These are phyloP conservation scores for Claviceps maximensis DNA, from an alignment of 2,329 filamentous ascomycete genomes.

Conservation along the genomic window DNA sequence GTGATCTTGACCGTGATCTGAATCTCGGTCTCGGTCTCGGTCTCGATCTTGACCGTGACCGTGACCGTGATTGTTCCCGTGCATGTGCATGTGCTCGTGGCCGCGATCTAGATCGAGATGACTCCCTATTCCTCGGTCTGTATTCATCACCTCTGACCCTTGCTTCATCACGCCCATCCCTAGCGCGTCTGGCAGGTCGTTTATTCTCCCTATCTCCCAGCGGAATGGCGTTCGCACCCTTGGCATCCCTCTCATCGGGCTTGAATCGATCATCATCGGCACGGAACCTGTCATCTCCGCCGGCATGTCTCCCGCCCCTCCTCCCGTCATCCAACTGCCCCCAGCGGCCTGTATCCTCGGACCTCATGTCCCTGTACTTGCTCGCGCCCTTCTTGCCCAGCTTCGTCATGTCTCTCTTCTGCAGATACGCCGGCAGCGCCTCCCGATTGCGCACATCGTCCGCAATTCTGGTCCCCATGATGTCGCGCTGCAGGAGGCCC, in stretches of 20 bases:
- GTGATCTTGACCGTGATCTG: slow-evolving; percentile 27
- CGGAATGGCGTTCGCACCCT: slow-evolving; percentile 58
- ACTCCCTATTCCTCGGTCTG: neutral
- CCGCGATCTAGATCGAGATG: slow-evolving; percentile 5
- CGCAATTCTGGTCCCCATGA: slow-evolving; percentile 72
- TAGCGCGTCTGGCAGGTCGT: slow-evolving; percentile 17
- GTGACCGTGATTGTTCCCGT: slow-evolving; percentile 16
- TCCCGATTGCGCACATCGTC: slow-evolving; percentile 78
- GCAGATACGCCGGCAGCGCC: slow-evolving; percentile 77
- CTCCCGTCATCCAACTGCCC: slow-evolving; percentile 46
- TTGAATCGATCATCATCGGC: slow-evolving; percentile 43
- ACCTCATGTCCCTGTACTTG: slow-evolving; percentile 76
- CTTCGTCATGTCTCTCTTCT: slow-evolving; percentile 87
- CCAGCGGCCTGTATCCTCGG: slow-evolving; percentile 85
- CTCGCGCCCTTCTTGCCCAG: slow-evolving; percentile 84
- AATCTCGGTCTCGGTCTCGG: slow-evolving; percentile 15
- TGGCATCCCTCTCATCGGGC: slow-evolving; percentile 30
- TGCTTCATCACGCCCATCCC: slow-evolving; percentile 14
- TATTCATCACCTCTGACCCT: slow-evolving; percentile 1
- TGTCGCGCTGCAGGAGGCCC: slow-evolving; percentile 64
- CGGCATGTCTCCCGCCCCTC: slow-evolving; percentile 16
- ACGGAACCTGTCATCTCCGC: slow-evolving; percentile 53
- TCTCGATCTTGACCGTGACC: slow-evolving; percentile 17
- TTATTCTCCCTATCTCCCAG: slow-evolving; percentile 36
- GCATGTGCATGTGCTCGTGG: neutral